Evolutionary conservation across 805 yeast species (phyloP), one percentile per base, ranked within the genome.

Genomic region (Pichia exigua): DNA sequence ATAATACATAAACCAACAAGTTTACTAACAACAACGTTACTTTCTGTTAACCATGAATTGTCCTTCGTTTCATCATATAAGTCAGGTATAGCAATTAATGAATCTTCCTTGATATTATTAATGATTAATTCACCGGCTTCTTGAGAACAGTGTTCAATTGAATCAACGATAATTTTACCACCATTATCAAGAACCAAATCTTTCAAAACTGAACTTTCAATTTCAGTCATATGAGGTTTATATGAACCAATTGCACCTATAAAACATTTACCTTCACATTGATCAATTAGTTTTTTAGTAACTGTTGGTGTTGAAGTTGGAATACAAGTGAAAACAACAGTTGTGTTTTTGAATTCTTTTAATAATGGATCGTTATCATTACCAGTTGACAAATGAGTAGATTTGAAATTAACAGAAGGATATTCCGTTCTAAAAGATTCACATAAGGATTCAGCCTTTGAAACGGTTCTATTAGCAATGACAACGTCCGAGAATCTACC

Each of bases 91-190:
- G 79, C 82, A 8, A 79, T 60, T 44, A 81, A 63, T n/a, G 74
- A 67, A 1, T 65, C 61, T 3, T 56, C 64, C 1, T 61, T 54
- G 22, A 78, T 72, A 2, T 65, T 62, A 44, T 74, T 70, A 58
- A 74, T 76, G 45, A 81, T 75, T 48, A 83, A 66, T 56, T 83
- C 89, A 3, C 89, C 89, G 1, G 88, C 82, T 64, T 83, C 89
- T 4, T 66, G 65, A 24, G 78, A 60, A 13, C 81, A 72, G 54
- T 82, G 85, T 18, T 74, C 76, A 43, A 67, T 69, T 0, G 87
- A 81, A 58, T 83, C 89, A 3, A 82, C 85, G 7, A 83, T 64
- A 30, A 83, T 73, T 50, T 72, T 70, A 3, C 73, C 73, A 7
- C 66, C 67, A 12, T 64, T 57, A 1, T 56, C 54, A 18, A 74